Evolutionary conservation across 2,329 filamentous ascomycete genomes (phyloP), one percentile per base, ranked within the genome.

Genomic region (Microsporum ferrugineum): DNA sequence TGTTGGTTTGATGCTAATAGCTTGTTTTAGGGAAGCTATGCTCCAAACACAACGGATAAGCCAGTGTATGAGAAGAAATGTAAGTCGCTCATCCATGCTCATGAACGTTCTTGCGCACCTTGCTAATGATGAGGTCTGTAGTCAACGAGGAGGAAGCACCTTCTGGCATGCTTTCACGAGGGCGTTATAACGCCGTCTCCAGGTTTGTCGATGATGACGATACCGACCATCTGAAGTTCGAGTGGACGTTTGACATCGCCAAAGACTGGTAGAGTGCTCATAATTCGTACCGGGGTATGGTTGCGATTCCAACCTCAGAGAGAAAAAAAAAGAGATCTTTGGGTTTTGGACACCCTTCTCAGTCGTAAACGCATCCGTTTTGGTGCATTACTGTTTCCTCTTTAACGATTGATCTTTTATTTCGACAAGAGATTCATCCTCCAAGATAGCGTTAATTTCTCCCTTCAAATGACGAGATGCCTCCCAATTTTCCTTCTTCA

Each of bases 151-250:
- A 97, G 74, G 91, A 95, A 66, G 94, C 94, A 17, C 94, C 94
- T 14, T 87, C 86, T 17, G 92, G 92, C 69, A 92, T 97, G 85
- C 78, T 97, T 60, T 87, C 84, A 61, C 88, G 94, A 64, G 94
- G 91, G 65, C 86, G 91, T 77, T 99, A 99, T 82, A 88, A 88
- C 63, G 91, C 91, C 65, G 77, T 86, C 64, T 96, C 91, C 67
- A 90, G 85, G 76, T 99, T 99, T 74, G 83, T 96, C 64, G 94
- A 99, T 73, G 94, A 99, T 71, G 94, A 99, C 78, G 87, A 94
- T 75, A 86, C 90, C 76, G 86, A 83, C 65, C 91, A 99, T 76
- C 81, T 99, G 65, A 82, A 87, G 73, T 99, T 99, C 75, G 88
- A 95, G 70, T 99, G 94, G 94, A 85, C 87, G 64, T 97, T 99